Conservation (phyloP, 805 yeast species). For the Saccharomycopsis oosterbeekiorum region DNA sequence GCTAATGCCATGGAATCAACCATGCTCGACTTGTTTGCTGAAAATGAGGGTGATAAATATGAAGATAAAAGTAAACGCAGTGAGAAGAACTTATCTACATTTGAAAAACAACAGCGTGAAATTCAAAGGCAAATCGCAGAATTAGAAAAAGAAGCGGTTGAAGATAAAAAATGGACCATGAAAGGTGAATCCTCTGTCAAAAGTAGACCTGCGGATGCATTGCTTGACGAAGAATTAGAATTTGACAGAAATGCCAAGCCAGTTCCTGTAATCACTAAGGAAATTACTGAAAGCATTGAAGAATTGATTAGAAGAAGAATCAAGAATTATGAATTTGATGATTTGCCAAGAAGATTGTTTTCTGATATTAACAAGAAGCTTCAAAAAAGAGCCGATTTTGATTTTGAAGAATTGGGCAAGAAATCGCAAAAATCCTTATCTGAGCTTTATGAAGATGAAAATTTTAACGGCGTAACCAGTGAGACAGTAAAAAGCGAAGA, state of each 20-base stretch:
- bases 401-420: slow-evolving; percentile 49
- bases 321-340: slow-evolving; percentile 68
- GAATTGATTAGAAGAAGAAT: slow-evolving; percentile 83
- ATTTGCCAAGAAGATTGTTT: slow-evolving; percentile 63
- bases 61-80: slow-evolving; percentile 21
- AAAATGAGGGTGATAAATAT: neutral
- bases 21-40: slow-evolving; percentile 50
- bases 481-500: slow-evolving; percentile 50
- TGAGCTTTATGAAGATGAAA: slow-evolving; percentile 84
- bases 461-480: slow-evolving; percentile 37
- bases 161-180: slow-evolving; percentile 88
- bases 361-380: slow-evolving; percentile 52
- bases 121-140: slow-evolving; percentile 68
- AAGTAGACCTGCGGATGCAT: slow-evolving; percentile 76
- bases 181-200: slow-evolving; percentile 83
- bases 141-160: slow-evolving; percentile 79
- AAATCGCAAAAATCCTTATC: slow-evolving; percentile 86
- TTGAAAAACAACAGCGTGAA: slow-evolving; percentile 71
- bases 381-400: slow-evolving; percentile 39
- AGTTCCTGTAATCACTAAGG: slow-evolving; percentile 88
- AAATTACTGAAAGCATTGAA: slow-evolving; percentile 76
- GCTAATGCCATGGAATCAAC: slow-evolving; percentile 53
- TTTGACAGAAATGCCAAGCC: slow-evolving; percentile 93
- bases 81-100: slow-evolving; percentile 47
- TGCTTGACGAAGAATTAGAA: slow-evolving; percentile 71